Conservation (phyloP, 2,329 filamentous ascomycete genomes). For the Talaromyces sp. region DNA sequence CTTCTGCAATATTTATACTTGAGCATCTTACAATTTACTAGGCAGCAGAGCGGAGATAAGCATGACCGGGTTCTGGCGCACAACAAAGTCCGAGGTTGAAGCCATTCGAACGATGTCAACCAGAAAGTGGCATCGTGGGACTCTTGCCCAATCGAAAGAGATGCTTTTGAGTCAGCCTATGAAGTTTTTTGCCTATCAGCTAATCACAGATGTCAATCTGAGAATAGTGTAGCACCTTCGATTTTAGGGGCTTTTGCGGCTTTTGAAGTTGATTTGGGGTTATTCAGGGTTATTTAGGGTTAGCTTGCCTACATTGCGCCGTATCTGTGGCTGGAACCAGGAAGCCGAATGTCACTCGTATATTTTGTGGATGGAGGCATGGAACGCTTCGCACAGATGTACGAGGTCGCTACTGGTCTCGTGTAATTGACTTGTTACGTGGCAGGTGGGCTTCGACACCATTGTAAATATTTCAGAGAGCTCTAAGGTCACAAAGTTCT, state of each 20-base stretch:
- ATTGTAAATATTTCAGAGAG: too few relatives aligned
- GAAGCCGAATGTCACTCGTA: neutral
- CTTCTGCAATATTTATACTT: neutral
- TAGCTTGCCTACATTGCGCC: neutral
- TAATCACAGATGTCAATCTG: neutral
- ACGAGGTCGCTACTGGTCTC: neutral
- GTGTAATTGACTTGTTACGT: too few relatives aligned
- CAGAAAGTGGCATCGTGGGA: neutral
- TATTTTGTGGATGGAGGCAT: neutral
- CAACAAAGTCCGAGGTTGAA: neutral
- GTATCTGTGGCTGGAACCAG: neutral
- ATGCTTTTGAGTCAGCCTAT: neutral
- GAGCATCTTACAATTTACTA: too few relatives aligned
- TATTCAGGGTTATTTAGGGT: neutral
- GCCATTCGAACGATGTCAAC: neutral
- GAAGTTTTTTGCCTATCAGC: neutral
- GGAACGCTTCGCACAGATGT: neutral
- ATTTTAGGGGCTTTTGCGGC: neutral
- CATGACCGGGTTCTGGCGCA: neutral
- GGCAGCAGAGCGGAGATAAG: neutral
- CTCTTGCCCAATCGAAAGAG: neutral
- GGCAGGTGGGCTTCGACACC: too few relatives aligned
- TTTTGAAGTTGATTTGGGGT: neutral
- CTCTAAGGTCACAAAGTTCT: too few relatives aligned
- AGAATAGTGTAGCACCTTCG: neutral